A percentile compares a stretch with the other conserved stretches of the same genome.
phyloP scores from a whole-genome alignment of 306 rosid species.

The Vigna unguiculata region DNA sequence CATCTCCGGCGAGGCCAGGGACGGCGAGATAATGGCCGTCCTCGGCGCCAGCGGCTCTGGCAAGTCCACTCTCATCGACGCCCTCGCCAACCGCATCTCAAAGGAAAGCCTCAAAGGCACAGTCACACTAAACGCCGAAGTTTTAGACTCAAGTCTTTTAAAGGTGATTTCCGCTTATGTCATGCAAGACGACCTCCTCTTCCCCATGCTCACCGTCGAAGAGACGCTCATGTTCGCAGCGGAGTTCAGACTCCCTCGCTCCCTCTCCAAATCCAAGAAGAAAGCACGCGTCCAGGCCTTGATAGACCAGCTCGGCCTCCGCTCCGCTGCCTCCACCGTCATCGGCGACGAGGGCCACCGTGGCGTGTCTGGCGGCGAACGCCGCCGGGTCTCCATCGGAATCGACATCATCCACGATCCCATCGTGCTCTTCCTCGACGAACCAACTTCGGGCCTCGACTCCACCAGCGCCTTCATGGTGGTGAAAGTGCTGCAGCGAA shows the following conservation, averaged over 20 bases:
- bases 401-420: conserved; percentile 92
- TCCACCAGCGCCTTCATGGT: conserved; percentile 97
- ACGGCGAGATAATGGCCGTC: conserved; percentile 93
- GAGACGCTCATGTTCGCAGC: conserved; percentile 97
- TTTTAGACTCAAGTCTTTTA: conserved; percentile 59
- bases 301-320: conserved; percentile 82
- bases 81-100: conserved; percentile 79
- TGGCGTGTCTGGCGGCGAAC: conserved; percentile 90
- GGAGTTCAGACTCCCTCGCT: conserved; percentile 83
- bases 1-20: conserved; percentile 89
- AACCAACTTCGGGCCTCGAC: conserved; percentile 91
- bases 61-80: conserved; percentile 88
- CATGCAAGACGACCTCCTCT: conserved; percentile 96
- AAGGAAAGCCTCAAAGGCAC: conserved; percentile 78
- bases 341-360: conserved; percentile 94
- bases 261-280: conserved; percentile 77
- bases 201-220: conserved; percentile 94
- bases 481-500: conserved; percentile 82
- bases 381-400: conserved; percentile 91
- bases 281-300: conserved; percentile 78
- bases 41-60: conserved; percentile 97
- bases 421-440: conserved; percentile 80
- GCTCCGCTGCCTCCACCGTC: conserved; percentile 69
- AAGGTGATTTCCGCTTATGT: conserved; percentile 92
- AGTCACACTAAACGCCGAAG: conserved; percentile 65